Percentiles rank a stretch among this genome's conserved stretches.
These are phyloP conservation scores for Sporopachydermia lactativora DNA, from an alignment of 805 yeast species.

Conservation along the genomic window DNA sequence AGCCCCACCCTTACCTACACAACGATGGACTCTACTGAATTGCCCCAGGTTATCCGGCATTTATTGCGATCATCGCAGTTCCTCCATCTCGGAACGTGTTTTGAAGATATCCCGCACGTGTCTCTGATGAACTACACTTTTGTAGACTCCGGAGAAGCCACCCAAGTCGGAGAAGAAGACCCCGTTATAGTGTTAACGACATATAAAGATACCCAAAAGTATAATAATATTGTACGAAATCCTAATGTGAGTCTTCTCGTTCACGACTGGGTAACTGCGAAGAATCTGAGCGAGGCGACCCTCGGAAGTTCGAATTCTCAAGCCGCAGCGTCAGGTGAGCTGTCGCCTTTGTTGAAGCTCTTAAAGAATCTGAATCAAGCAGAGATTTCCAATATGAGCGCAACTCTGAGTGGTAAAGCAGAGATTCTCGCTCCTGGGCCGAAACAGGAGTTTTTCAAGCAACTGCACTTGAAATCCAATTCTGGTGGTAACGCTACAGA, in stretches of 20 bases:
- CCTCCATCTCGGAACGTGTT: slow-evolving; percentile 76
- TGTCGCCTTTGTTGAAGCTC: slow-evolving; percentile 38
- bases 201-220: slow-evolving; percentile 59
- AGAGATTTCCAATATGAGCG: slow-evolving; percentile 68
- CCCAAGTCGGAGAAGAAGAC: slow-evolving; percentile 5
- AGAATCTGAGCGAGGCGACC: slow-evolving; percentile 18
- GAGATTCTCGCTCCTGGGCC: slow-evolving; percentile 29
- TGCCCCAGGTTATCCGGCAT: slow-evolving; percentile 9
- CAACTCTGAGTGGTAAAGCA: slow-evolving; percentile 67
- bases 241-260: slow-evolving; percentile 71
- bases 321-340: slow-evolving; percentile 17
- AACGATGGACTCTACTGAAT: neutral
- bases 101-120: slow-evolving; percentile 67
- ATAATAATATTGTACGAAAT: slow-evolving; percentile 47
- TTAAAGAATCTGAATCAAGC: slow-evolving; percentile 67
- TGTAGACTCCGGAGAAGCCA: slow-evolving; percentile 19
- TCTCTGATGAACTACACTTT: slow-evolving; percentile 85
- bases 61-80: slow-evolving; percentile 49
- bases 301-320: slow-evolving; percentile 13
- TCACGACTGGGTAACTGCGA: slow-evolving; percentile 81
- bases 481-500: neutral
- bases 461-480: neutral
- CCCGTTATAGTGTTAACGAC: slow-evolving; percentile 20
- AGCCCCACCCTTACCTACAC: no score
- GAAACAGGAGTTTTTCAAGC: neutral